phyloP scores from a whole-genome alignment of 306 rosid genomes.

The Corylus avellana region DNA sequence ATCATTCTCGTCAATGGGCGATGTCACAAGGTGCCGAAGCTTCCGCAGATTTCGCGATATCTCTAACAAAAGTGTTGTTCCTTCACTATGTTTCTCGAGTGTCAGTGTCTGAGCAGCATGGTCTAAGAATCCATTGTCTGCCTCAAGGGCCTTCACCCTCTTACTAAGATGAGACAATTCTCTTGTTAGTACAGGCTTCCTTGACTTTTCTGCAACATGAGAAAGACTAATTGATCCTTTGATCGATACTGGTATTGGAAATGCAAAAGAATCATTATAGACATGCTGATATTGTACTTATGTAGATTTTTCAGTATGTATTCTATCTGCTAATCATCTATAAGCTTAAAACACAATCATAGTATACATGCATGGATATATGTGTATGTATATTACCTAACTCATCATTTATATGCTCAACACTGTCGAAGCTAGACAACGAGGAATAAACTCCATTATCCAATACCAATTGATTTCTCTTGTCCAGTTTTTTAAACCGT shows the following conservation, averaged over 20 bases:
- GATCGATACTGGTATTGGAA: neutral
- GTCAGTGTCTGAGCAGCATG: slow-evolving; percentile 35
- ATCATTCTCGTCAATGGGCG: slow-evolving; percentile 22
- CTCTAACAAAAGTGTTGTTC: slow-evolving; percentile 46
- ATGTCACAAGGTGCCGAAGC: slow-evolving; percentile 42
- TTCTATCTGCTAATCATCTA: slow-evolving; percentile 34
- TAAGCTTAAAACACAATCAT: neutral
- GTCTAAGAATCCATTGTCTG: slow-evolving; percentile 42
- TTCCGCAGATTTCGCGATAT: slow-evolving; percentile 50
- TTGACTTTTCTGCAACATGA: slow-evolving; percentile 46
- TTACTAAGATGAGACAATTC: slow-evolving; percentile 43
- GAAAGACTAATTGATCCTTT: neutral
- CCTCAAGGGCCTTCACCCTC: slow-evolving; percentile 57
- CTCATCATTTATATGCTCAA: slow-evolving; percentile 34
- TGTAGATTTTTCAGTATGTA: neutral
- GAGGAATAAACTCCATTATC: slow-evolving; percentile 40
- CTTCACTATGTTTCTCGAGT: slow-evolving; percentile 48
- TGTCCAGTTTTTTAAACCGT: slow-evolving; percentile 51
- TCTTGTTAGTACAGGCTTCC: slow-evolving; percentile 28
- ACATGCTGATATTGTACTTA: neutral
- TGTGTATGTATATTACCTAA: slow-evolving; percentile 43
- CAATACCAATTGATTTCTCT: slow-evolving; percentile 23
- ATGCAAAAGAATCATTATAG: neutral
- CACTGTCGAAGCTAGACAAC: slow-evolving; percentile 27
- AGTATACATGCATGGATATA: neutral